Evolutionary conservation across 345 rosid genomes (phyloP), one percentile per base, ranked within the genome.

Genomic region (Populus ilicifolia): DNA sequence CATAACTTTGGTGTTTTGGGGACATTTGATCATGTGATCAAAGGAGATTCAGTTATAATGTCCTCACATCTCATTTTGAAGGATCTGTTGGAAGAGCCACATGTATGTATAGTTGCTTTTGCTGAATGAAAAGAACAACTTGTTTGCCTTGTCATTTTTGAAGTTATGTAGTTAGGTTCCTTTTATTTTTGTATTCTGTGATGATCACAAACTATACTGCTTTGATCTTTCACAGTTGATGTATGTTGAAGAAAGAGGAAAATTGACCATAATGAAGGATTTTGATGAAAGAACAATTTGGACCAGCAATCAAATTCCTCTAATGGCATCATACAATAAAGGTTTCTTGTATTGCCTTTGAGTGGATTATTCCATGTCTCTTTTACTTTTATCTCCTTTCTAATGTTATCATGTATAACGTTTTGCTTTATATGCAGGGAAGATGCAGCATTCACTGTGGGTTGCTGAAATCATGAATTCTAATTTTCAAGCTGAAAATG

Each of bases 391-490:
- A 48, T 66, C 52, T 54, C 43, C 12, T 8, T 61, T n/a, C 29
- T 21, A 5, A 25, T 41, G 13, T 59, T 59, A 59, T 59, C 65
- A n/a, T 59, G 65, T 80, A 77, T 72, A 77, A 79, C 41, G 59
- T 61, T 50, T 68, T 62, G 36, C 54, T 66, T 73, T 33, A 21
- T 68, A 48, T 84, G 79, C 90, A 96, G 99, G 93, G 80, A 91
- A 92, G 89, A 86, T 90, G 94, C 98, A 96, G 72, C 99, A 96
- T 80, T 92, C 99, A 29, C 84, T 96, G 79, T 96, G 98, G 98
- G 91, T 86, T 73, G 91, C 85, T 77, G 96, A 96, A 89, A 77
- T 84, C 61, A 81, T 81, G 80, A 87, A 87, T 82, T 86, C 92
- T 33, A 88, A 79, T 78, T 81, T 73, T 71, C 94, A 89, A 83